A percentile compares a stretch with the other conserved stretches of the same genome.
These are phyloP conservation scores for Eucalyptus marginata DNA, from an alignment of 345 rosid species.

Conservation along the genomic window DNA sequence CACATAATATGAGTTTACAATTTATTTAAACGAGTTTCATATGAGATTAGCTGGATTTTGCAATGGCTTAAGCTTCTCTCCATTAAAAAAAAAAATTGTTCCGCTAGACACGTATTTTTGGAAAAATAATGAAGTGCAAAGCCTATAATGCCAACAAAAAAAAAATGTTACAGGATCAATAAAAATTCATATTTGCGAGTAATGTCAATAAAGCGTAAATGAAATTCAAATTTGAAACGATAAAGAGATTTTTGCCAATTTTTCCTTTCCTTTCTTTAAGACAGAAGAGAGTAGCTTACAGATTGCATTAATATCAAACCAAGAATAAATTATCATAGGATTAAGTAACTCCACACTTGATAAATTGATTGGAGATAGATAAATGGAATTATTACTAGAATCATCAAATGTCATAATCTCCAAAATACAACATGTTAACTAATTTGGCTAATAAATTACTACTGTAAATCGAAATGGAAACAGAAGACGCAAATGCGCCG, in stretches of 20 bases:
- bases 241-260: accelerated
- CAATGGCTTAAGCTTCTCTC: neutral
- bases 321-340: neutral
- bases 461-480: neutral
- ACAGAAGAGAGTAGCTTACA: neutral
- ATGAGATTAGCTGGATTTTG: neutral
- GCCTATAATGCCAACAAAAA: neutral
- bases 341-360: neutral
- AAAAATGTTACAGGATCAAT: neutral
- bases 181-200: neutral
- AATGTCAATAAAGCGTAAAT: neutral
- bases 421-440: neutral
- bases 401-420: neutral
- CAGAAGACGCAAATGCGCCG: neutral
- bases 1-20: neutral
- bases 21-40: neutral
- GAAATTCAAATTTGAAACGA: neutral
- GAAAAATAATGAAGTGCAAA: neutral
- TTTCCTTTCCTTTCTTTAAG: neutral
- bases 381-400: neutral
- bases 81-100: neutral
- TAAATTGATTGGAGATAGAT: neutral
- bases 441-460: neutral
- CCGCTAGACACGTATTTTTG: neutral
- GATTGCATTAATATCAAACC: neutral